Base-by-base conservation (phyloP, 306 rosid genomes). In the Biancaea sappan region DNA sequence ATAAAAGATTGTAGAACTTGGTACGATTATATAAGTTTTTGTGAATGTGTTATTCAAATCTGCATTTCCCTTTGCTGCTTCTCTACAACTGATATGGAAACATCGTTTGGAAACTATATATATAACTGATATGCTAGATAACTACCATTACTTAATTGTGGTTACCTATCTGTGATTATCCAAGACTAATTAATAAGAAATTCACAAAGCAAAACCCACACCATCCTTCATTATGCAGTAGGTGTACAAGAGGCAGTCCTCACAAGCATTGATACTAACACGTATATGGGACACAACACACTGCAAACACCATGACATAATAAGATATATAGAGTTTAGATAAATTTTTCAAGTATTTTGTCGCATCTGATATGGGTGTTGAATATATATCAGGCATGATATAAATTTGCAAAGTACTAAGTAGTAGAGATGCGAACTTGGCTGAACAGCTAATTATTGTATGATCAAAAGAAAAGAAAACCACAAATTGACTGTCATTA, bases 11-110 rank as follows among this genome's bases (percentile, higher is more conserved):
- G 63, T 43, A 43, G 19, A 67, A 38, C 11, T 47, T 38, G 6
- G 32, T 64, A 28, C 11, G 32, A 35, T 21, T 34, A 5, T 68
- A 69, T 53, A 47, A 70, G 50, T 71, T 72, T 41, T n/a, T n/a
- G n/a, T n/a, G 32, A 26, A 35, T 66, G 52, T 13, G 53, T 28
- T 28, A 4, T 32, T 10, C 56, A 66, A 66, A 38, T 67, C 48
- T 44, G 29, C 73, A 62, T 31, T 71, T 72, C 48, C 62, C 18
- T 16, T 50, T 28, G 60, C 6, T 44, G 41, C 52, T 24, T 51
- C 31, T 48, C 29, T 7, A n/a, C 40, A 16, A 25, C 35, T 65
- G 12, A 8, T 21, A 22, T 25, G 5, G 5, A 8, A 16, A 31
- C 28, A 15, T 29, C 25, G 54, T 38, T 54, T 12, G 9, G 40